phyloP scores from a whole-genome alignment of 352 stramenopile species.

The Elongisporangium anandrum region DNA sequence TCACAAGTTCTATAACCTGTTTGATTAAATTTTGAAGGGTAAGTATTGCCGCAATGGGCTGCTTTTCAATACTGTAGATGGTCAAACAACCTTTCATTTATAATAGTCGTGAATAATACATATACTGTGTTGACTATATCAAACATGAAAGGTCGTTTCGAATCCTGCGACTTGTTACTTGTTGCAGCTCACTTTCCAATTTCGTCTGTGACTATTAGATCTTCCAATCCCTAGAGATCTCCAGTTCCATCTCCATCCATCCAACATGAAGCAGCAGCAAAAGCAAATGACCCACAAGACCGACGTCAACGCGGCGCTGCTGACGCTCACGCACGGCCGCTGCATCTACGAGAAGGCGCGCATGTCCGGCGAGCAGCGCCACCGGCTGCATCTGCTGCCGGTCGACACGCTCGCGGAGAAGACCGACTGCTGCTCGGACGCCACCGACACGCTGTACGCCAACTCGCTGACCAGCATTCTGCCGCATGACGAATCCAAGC shows the following conservation, averaged over 20 bases:
- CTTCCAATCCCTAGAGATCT: neutral
- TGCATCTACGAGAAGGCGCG: constrained; percentile 52
- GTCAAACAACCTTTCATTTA: neutral
- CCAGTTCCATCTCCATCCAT: too few species aligned
- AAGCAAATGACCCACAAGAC: neutral
- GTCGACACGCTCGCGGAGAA: neutral
- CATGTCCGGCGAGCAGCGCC: constrained; percentile 50
- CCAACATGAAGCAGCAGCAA: neutral
- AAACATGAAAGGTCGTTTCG: neutral
- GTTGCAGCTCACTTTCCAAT: neutral
- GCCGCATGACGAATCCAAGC: constrained; percentile 3
- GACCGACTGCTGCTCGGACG: neutral
- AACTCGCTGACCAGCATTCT: neutral
- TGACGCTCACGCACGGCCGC: constrained; percentile 16
- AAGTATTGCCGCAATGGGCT: too few species aligned
- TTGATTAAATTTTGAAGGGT: too few species aligned
- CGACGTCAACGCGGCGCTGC: constrained; percentile 18
- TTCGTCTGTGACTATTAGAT: neutral
- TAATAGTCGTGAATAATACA: neutral
- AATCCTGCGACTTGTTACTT: neutral
- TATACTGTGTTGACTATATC: neutral
- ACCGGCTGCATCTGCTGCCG: neutral
- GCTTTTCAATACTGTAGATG: too few species aligned
- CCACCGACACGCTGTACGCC: neutral
- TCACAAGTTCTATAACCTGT: neutral